phyloP scores from a whole-genome alignment of 73 alveolate genomes.

The Durusdinium trenchii region DNA sequence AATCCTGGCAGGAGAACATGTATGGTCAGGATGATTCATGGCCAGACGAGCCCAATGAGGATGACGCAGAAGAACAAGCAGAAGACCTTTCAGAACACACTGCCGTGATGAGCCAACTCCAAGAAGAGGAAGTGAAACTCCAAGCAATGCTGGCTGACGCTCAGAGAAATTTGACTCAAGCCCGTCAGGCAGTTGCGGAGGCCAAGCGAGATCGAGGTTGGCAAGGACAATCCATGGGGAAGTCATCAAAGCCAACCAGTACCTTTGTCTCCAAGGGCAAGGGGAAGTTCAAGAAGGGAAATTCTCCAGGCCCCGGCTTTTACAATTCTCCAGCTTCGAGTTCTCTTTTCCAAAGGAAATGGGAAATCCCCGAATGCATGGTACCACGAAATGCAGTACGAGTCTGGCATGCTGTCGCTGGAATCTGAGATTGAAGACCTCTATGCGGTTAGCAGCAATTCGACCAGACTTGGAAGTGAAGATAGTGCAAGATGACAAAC shows the following conservation, averaged over 20 bases:
- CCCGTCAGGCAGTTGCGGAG: conserved; percentile 34
- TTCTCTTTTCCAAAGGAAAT: background rate
- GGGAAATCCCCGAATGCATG: background rate
- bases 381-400: background rate
- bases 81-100: background rate
- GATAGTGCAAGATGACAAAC: background rate
- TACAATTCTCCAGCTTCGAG: background rate
- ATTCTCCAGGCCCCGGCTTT: too few species aligned
- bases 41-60: background rate
- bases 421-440: background rate
- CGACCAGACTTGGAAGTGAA: conserved; percentile 1
- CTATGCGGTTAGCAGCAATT: background rate
- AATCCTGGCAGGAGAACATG: background rate
- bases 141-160: conserved; percentile 33
- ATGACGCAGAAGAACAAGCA: background rate
- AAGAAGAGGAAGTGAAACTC: background rate
- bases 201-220: conserved; percentile 30
- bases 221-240: background rate
- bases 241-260: background rate
- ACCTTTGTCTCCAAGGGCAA: background rate
- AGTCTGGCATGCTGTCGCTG: conserved; percentile 26
- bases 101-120: background rate
- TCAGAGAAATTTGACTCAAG: conserved; percentile 38
- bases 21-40: background rate
- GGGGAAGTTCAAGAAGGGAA: background rate